Percentiles rank a stretch among this genome's conserved stretches.
Evolutionary conservation across 495 filamentous ascomycete genomes (phyloP).

Genomic region (Melanomma pulvis-pyrius): DNA sequence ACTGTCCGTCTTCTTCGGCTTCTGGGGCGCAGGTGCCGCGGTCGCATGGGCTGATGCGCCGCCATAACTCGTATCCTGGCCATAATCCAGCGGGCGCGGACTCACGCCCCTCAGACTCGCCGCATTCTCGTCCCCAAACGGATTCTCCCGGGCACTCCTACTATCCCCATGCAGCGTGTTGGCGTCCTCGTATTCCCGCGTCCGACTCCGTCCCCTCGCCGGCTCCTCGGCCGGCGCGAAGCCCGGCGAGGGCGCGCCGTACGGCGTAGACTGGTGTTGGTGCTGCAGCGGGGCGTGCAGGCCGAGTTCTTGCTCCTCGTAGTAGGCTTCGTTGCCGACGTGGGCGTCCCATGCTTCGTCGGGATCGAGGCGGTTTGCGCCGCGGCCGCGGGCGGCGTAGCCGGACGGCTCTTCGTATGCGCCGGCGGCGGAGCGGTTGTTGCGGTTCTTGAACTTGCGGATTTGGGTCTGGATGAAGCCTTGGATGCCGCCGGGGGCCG

Average conservation of each 20-base stretch:
- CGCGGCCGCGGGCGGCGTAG: conserved; percentile 42
- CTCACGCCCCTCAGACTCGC: conserved; percentile 47
- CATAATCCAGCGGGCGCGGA: conserved; percentile 44
- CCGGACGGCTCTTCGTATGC: conserved; percentile 61
- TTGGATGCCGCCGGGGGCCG: conserved; percentile 59
- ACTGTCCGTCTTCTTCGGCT: conserved; percentile 38
- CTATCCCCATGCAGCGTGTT: conserved; percentile 31
- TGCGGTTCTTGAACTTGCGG: conserved; percentile 54
- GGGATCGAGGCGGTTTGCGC: conserved; percentile 58
- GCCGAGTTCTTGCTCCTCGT: conserved; percentile 66
- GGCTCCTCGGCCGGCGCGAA: conserved; percentile 7
- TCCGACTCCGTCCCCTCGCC: conserved; percentile 42
- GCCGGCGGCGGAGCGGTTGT: conserved; percentile 55
- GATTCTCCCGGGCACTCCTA: conserved; percentile 35
- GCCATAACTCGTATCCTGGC: conserved; percentile 30
- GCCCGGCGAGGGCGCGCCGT: conserved; percentile 34
- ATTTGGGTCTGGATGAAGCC: conserved; percentile 61
- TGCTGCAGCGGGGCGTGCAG: conserved; percentile 43
- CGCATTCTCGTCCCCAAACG: conserved; percentile 47
- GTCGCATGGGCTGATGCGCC: conserved; percentile 12
- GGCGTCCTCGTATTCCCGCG: conserved; percentile 42
- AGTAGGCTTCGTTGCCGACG: conserved; percentile 66
- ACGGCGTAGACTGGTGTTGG: conserved; percentile 25
- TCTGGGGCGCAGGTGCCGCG: conserved; percentile 17
- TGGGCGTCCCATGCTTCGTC: conserved; percentile 75